Conservation (phyloP, 1,139 yeast genomes). For the Casaregolazyma lundiana region DNA sequence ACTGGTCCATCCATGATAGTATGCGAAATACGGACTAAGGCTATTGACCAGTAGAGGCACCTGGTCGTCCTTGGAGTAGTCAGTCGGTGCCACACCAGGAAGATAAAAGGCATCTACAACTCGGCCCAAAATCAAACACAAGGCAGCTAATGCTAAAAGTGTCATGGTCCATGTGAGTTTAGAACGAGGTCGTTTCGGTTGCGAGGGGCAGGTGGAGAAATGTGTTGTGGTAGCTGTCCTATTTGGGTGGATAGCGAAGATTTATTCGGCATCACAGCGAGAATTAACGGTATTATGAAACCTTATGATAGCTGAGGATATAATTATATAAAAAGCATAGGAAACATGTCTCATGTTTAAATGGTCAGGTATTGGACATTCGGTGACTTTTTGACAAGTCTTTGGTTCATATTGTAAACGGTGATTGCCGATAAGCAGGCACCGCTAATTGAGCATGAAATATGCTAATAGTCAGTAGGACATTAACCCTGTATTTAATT, state of each 20-base stretch:
- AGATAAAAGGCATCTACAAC: conserved; percentile 62
- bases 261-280: too few relatives aligned
- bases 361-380: too few relatives aligned
- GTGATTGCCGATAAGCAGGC: too few relatives aligned
- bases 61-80: conserved; percentile 64
- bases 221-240: not conserved
- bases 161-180: conserved; percentile 8
- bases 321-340: too few relatives aligned
- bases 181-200: not conserved
- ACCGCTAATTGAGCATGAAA: too few relatives aligned
- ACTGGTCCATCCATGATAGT: conserved; percentile 27
- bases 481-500: too few relatives aligned
- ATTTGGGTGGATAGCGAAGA: not conserved
- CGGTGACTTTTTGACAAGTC: too few relatives aligned
- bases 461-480: too few relatives aligned
- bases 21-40: conserved; percentile 67
- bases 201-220: not conserved
- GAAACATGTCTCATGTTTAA: too few relatives aligned
- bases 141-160: conserved; percentile 1
- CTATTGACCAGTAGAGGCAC: conserved; percentile 84
- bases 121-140: not conserved
- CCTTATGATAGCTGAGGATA: too few relatives aligned
- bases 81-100: conserved; percentile 94
- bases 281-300: too few relatives aligned
- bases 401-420: too few relatives aligned